These are phyloP conservation scores for Fusarium irregulare DNA, from an alignment of 2,329 filamentous ascomycete species.

Conservation along the genomic window DNA sequence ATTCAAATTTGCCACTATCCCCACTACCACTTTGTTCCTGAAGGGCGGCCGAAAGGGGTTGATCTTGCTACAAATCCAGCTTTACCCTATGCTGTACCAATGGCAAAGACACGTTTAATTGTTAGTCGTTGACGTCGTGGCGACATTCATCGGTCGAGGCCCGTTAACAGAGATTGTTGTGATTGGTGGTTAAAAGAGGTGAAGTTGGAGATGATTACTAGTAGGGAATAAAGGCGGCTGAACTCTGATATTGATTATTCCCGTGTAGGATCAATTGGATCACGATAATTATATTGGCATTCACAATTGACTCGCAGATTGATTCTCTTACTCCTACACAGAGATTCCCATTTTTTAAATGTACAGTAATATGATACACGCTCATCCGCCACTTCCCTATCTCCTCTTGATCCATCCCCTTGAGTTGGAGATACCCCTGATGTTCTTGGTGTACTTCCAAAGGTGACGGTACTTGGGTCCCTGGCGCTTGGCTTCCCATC, in stretches of 20 bases:
- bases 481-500: conserved; percentile 74
- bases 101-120: not conserved
- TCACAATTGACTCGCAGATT: conserved; percentile 7
- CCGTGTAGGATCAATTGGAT: not conserved
- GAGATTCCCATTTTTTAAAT: conserved; percentile 44
- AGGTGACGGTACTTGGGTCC: conserved; percentile 72
- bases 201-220: not conserved
- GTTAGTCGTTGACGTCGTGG: not conserved
- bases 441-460: conserved; percentile 73
- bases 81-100: not conserved
- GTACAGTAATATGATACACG: conserved; percentile 46
- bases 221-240: not conserved
- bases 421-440: conserved; percentile 59
- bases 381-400: conserved; percentile 34
- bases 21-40: not conserved
- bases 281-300: not conserved
- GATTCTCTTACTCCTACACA: conserved; percentile 34
- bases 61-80: not conserved
- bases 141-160: not conserved
- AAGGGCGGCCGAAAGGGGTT: not conserved
- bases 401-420: conserved; percentile 57
- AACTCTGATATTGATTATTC: not conserved
- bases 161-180: not conserved
- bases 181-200: not conserved
- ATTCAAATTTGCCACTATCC: conserved; percentile 5